Conservation (phyloP, 2,329 filamentous ascomycete species). For the Pseudogymnoascus sp. region DNA sequence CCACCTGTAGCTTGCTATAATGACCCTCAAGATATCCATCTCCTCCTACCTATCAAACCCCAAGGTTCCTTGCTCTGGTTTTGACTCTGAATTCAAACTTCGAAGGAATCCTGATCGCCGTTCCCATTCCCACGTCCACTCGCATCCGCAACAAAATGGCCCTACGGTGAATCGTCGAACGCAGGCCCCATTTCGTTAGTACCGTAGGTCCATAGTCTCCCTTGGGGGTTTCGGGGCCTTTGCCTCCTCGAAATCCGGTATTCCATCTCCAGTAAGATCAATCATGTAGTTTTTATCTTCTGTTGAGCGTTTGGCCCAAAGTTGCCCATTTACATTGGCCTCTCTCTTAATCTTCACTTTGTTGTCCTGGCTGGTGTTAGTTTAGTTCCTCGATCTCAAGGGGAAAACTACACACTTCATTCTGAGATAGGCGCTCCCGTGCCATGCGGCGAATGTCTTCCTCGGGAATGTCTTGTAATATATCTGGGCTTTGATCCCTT, state of each 20-base stretch:
- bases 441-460: not conserved
- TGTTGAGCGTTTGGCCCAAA: not conserved
- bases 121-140: not conserved
- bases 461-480: not conserved
- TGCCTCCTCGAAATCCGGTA: not conserved
- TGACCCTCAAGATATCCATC: not conserved
- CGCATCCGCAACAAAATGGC: not conserved
- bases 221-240: not conserved
- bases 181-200: not conserved
- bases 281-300: not conserved
- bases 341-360: not conserved
- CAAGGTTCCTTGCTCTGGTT: not conserved
- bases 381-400: not conserved
- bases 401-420: not conserved
- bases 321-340: not conserved
- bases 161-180: not conserved
- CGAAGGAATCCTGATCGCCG: not conserved
- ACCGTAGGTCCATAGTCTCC: not conserved
- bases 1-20: not conserved
- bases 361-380: not conserved
- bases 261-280: not conserved
- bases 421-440: not conserved
- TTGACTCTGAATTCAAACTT: not conserved
- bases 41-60: not conserved
- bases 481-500: not conserved